A percentile compares a stretch with the other conserved stretches of the same genome.
These are phyloP conservation scores for Nicotiana noctiflora DNA, from an alignment of 257 asterid genomes.

Conservation along the genomic window DNA sequence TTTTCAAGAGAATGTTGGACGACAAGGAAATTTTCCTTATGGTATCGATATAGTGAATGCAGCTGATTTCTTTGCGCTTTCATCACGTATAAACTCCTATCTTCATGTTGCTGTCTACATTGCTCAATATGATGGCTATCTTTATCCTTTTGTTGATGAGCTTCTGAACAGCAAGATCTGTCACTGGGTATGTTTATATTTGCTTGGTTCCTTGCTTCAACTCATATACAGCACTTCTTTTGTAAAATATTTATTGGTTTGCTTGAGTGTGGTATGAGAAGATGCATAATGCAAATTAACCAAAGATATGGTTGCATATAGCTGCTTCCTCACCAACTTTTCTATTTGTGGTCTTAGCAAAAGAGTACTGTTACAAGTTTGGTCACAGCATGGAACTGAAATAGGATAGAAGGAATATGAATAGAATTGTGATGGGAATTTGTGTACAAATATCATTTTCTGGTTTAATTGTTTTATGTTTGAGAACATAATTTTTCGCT, in stretches of 20 bases:
- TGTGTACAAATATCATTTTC: not conserved
- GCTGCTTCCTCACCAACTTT: not conserved
- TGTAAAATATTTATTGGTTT: not conserved
- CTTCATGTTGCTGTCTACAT: slow-evolving; percentile 76
- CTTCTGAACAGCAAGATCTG: slow-evolving; percentile 72
- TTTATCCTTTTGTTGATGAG: slow-evolving; percentile 74
- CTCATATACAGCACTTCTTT: slow-evolving; percentile 3
- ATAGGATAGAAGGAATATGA: not conserved
- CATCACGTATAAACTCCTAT: slow-evolving; percentile 85
- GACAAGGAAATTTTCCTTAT: slow-evolving; percentile 84
- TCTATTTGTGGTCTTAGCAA: not conserved
- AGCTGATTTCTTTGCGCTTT: slow-evolving; percentile 94
- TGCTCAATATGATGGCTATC: slow-evolving; percentile 85
- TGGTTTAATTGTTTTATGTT: too few relatives aligned
- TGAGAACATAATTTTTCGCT: too few relatives aligned
- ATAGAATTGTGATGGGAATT: not conserved
- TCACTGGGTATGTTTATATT: slow-evolving; percentile 75
- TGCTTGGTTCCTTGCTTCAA: slow-evolving; percentile 13
- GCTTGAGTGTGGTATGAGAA: not conserved
- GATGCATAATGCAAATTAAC: not conserved
- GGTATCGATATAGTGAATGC: slow-evolving; percentile 90
- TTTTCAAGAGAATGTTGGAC: slow-evolving; percentile 98
- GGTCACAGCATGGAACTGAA: not conserved
- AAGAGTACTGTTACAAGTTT: not conserved
- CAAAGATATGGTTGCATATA: not conserved